Percentiles rank a stretch among this genome's conserved stretches.
Conservation (phyloP, 805 yeast species). For the Candida pseudofarinosa region DNA sequence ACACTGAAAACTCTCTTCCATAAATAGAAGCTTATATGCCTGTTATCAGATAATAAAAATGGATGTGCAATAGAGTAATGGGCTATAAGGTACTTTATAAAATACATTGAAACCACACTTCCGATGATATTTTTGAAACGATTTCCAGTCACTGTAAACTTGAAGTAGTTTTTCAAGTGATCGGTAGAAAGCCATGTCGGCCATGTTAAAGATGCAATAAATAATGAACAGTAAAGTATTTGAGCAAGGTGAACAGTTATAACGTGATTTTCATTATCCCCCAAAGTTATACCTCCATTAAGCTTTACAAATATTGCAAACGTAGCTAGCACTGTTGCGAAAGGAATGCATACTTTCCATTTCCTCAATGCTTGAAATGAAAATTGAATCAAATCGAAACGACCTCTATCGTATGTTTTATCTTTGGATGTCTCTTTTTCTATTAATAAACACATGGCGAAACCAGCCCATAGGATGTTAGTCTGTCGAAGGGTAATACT, state of each 20-base stretch:
- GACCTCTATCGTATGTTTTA: constrained; percentile 18
- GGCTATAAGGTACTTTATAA: constrained; percentile 46
- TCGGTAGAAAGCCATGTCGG: constrained; percentile 66
- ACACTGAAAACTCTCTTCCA: constrained; percentile 62
- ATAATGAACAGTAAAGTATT: constrained; percentile 69
- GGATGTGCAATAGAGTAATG: constrained; percentile 79
- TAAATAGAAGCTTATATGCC: constrained; percentile 88
- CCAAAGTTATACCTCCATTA: constrained; percentile 86
- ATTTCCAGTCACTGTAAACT: constrained; percentile 20
- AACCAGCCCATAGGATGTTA: constrained; percentile 79
- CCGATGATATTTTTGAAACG: constrained; percentile 13
- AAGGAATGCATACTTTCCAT: constrained; percentile 44
- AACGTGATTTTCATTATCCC: constrained; percentile 84
- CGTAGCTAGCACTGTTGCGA: constrained; percentile 42
- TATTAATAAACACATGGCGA: constrained; percentile 51
- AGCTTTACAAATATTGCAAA: constrained; percentile 56
- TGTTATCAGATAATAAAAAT: constrained; percentile 85
- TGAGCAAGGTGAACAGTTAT: constrained; percentile 74
- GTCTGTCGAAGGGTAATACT: constrained; percentile 86
- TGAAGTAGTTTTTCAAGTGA: constrained; percentile 38
- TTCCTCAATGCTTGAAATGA: constrained; percentile 8
- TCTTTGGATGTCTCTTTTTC: constrained; percentile 34
- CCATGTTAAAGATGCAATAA: constrained; percentile 58
- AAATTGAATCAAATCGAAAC: background rate
- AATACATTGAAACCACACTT: constrained; percentile 13